These are phyloP conservation scores for Boletus rubroflammeus DNA, from an alignment of 768 basidiomycete species.

Conservation along the genomic window DNA sequence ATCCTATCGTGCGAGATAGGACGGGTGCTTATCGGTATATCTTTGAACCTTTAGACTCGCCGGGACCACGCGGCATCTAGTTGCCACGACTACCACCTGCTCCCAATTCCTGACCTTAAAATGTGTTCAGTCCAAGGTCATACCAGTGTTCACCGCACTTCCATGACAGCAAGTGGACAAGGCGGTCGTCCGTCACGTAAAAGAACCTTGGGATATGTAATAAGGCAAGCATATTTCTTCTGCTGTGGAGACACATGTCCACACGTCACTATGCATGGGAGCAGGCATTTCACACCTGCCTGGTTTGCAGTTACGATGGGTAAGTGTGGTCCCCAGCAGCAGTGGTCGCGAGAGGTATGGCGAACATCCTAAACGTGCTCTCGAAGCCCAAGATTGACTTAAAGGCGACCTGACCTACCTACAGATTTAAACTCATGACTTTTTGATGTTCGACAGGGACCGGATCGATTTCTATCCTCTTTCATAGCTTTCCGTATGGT, in stretches of 20 bases:
- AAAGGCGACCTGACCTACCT: background rate
- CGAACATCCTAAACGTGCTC: background rate
- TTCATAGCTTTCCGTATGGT: constrained; percentile 56
- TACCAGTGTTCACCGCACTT: background rate
- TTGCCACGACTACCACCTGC: background rate
- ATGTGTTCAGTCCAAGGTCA: background rate
- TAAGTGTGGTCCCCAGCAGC: constrained; percentile 16
- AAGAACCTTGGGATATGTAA: constrained; percentile 35
- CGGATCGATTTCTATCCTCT: constrained; percentile 52
- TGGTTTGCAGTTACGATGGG: constrained; percentile 59
- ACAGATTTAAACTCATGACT: background rate
- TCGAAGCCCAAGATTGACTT: background rate
- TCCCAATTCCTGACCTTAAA: background rate
- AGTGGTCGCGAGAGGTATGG: background rate
- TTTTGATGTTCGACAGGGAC: constrained; percentile 34
- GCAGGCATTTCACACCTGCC: constrained; percentile 50
- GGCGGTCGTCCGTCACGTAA: background rate
- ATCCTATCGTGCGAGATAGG: background rate
- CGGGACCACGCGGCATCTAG: background rate
- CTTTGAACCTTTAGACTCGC: background rate
- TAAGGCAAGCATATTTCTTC: constrained; percentile 27
- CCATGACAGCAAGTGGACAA: background rate
- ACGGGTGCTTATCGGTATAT: background rate
- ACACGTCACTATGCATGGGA: background rate
- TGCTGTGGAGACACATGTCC: background rate